These are phyloP conservation scores for Nakaseomyces bracarensis DNA, from an alignment of 1,139 yeast species.

Conservation along the genomic window DNA sequence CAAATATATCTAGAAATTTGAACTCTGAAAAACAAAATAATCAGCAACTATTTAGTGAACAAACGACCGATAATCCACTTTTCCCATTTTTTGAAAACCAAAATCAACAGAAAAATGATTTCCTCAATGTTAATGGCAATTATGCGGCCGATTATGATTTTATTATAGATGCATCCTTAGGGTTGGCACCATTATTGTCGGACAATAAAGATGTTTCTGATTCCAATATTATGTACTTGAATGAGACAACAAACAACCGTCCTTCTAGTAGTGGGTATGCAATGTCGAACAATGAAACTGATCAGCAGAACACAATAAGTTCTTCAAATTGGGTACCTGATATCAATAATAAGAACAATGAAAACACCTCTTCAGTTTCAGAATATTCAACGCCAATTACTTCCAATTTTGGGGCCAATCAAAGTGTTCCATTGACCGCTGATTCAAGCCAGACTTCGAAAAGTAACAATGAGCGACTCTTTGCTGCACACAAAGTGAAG, in stretches of 20 bases:
- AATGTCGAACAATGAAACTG: neutral
- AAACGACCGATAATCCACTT: neutral
- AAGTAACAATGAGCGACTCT: constrained; percentile 1
- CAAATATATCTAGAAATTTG: neutral
- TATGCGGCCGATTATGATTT: constrained; percentile 17
- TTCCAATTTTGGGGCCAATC: neutral
- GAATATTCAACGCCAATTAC: neutral
- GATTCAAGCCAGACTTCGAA: neutral
- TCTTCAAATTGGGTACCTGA: neutral
- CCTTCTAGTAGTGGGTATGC: neutral
- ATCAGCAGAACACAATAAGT: neutral
- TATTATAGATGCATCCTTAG: constrained; percentile 30
- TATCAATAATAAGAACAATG: neutral
- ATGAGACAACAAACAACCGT: neutral
- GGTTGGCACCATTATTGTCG: constrained; percentile 27
- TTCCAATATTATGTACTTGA: neutral
- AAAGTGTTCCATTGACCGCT: neutral
- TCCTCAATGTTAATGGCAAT: constrained; percentile 1
- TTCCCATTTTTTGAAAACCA: neutral
- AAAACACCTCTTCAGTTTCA: neutral
- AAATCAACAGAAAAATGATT: constrained; percentile 1
- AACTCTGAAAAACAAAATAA: neutral
- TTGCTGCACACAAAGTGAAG: constrained; percentile 1
- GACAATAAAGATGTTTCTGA: neutral
- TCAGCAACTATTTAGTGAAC: neutral